phyloP scores from a whole-genome alignment of 2,329 filamentous ascomycete species.

The Talaromyces sp. region DNA sequence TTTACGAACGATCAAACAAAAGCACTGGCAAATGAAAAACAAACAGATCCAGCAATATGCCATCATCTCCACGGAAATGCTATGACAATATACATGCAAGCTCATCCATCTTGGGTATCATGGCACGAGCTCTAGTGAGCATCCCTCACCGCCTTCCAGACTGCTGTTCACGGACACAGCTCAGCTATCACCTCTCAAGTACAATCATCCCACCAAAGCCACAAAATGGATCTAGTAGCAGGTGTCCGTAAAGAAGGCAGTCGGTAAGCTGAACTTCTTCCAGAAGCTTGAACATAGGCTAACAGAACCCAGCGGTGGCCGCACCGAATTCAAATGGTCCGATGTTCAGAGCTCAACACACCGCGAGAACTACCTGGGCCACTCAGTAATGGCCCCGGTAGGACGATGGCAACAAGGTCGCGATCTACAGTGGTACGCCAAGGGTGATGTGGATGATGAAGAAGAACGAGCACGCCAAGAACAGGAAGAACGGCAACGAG shows the following conservation, averaged over 20 bases:
- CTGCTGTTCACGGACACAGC: no score
- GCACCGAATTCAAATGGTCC: constrained; percentile 93
- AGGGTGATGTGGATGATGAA: constrained; percentile 56
- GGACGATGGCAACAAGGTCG: constrained; percentile 87
- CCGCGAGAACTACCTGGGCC: constrained; percentile 88
- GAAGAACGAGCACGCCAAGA: constrained; percentile 56
- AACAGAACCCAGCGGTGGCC: constrained; percentile 67
- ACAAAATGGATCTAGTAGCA: constrained; percentile 79
- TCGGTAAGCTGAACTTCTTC: constrained; percentile 53
- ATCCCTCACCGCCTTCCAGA: no score
- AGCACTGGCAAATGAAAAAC: no score
- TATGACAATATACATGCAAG: no score
- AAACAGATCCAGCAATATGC: no score
- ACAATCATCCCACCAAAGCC: background rate
- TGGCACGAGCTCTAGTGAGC: no score
- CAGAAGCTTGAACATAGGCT: no score
- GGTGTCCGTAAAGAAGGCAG: constrained; percentile 87
- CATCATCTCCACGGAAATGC: no score
- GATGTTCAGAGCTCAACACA: constrained; percentile 85
- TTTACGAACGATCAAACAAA: no score
- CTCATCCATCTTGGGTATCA: no score
- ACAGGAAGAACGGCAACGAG: constrained; percentile 72
- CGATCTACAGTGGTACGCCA: constrained; percentile 68
- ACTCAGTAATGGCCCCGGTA: constrained; percentile 88
- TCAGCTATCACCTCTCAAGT: no score